Percentiles rank a stretch among this genome's conserved stretches.
Evolutionary conservation across 352 stramenopile genomes (phyloP).

Genomic region (Pythium utonaiense): DNA sequence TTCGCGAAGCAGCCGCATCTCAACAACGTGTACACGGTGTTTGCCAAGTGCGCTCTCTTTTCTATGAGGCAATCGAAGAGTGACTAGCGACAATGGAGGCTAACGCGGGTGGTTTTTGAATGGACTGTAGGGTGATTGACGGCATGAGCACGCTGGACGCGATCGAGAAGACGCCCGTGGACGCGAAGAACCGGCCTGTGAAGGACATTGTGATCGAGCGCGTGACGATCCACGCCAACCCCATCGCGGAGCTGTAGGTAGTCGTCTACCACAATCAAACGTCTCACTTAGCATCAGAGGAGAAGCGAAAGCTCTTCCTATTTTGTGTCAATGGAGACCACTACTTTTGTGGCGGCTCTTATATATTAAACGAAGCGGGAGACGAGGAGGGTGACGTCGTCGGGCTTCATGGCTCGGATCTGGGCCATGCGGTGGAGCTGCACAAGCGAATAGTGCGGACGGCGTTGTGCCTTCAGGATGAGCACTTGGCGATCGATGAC

Average conservation of each 20-base stretch:
- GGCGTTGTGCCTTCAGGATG: conserved; percentile 41
- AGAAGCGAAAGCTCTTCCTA: neutral
- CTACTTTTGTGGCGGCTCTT: neutral
- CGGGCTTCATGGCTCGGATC: conserved; percentile 71
- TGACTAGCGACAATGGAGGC: no score
- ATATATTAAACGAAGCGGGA: conserved; percentile 35
- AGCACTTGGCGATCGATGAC: conserved; percentile 55
- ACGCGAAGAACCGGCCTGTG: conserved; percentile 86
- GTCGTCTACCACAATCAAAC: neutral
- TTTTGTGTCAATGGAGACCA: neutral
- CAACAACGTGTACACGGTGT: conserved; percentile 98
- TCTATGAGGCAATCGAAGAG: no score
- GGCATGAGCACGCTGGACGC: conserved; percentile 96
- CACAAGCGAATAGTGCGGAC: conserved; percentile 66
- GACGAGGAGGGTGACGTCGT: conserved; percentile 77
- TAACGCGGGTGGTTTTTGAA: no score
- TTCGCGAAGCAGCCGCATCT: conserved; percentile 96
- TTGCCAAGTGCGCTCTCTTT: conserved; percentile 85
- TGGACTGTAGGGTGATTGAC: conserved; percentile 82
- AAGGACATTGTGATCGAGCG: conserved; percentile 88
- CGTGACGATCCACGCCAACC: conserved; percentile 92
- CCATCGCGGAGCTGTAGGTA: conserved; percentile 65
- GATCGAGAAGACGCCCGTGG: conserved; percentile 93
- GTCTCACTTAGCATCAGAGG: neutral
- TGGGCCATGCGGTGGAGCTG: conserved; percentile 73